Evolutionary conservation across 345 rosid genomes (phyloP), one percentile per base, ranked within the genome.

Genomic region (Hibiscus tridactylites): DNA sequence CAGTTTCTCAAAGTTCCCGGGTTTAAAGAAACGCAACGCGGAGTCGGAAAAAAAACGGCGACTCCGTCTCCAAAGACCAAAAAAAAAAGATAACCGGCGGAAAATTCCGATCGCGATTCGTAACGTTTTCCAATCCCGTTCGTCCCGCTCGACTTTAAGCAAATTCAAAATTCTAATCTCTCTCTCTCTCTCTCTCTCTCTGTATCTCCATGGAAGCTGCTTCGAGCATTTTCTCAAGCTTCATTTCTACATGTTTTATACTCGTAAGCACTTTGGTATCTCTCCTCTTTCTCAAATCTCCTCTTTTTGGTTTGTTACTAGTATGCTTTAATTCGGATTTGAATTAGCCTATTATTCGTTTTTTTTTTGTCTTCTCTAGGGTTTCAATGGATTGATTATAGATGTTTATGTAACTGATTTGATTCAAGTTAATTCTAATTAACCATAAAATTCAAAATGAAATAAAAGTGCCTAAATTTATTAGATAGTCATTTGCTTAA

Each of bases 171-270:
- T 16, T 62, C 75, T 3, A 54, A 68, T 44, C 42, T 42, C 28
- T 57, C 50, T 57, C 24, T 21, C 16, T 46, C 16, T 46, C 16
- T 46, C 16, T 47, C n/a, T 13, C 54, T 57, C 31, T 39, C 49
- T 37, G 26, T 49, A 39, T 66, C 42, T 68, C 80, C 37, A 82
- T 86, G 90, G 82, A 72, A 73, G 70, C 83, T 70, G 62, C 54
- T 71, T 39, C 54, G 11, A 53, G 72, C 49, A 68, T 59, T 53
- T 54, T 64, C 19, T 70, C 54, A 76, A 74, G 69, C 70, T 61
- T 61, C 26, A 29, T 31, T 68, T 75, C 70, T 56, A 17, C 77
- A 73, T 71, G 52, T 53, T 52, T 76, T 76, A 63, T 78, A 12
- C 69, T 81, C 75, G 84, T 85, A 73, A 61, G 54, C 29, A 35